phyloP scores from a whole-genome alignment of 306 rosid genomes.

The Coriaria nepalensis region DNA sequence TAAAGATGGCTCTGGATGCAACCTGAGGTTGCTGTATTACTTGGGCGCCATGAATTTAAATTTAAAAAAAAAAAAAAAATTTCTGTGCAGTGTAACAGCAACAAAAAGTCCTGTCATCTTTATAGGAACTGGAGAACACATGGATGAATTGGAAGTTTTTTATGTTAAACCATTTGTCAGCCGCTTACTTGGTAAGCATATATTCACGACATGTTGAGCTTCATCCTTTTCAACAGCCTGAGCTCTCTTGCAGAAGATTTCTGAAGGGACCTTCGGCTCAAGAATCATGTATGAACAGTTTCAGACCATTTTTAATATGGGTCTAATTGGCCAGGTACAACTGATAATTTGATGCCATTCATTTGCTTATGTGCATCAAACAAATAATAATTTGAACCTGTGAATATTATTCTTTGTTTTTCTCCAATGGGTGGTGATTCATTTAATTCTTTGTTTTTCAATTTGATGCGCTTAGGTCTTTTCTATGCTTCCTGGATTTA shows the following conservation, averaged over 20 bases:
- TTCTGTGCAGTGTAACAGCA: conserved; percentile 58
- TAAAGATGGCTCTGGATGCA: too few relatives aligned
- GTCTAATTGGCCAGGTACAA: conserved; percentile 59
- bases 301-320: conserved; percentile 69
- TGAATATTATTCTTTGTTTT: neutral
- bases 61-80: too few relatives aligned
- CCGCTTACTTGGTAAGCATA: conserved; percentile 54
- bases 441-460: neutral
- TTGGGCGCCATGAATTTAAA: too few relatives aligned
- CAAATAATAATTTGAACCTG: too few relatives aligned
- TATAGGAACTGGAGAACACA: conserved; percentile 78
- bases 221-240: conserved; percentile 39
- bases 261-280: conserved; percentile 71
- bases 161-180: conserved; percentile 84
- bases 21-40: too few relatives aligned
- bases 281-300: conserved; percentile 84
- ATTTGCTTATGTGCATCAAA: too few relatives aligned
- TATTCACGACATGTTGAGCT: conserved; percentile 4
- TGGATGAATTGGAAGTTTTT: conserved; percentile 83
- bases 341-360: neutral
- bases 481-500: conserved; percentile 77
- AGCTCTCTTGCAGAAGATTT: conserved; percentile 70
- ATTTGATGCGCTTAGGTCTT: conserved; percentile 34
- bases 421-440: neutral
- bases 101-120: conserved; percentile 81